Percentiles rank a stretch among this genome's conserved stretches.
Evolutionary conservation across 305 asterid genomes (phyloP).

Genomic region (Fraxinus platypoda): DNA sequence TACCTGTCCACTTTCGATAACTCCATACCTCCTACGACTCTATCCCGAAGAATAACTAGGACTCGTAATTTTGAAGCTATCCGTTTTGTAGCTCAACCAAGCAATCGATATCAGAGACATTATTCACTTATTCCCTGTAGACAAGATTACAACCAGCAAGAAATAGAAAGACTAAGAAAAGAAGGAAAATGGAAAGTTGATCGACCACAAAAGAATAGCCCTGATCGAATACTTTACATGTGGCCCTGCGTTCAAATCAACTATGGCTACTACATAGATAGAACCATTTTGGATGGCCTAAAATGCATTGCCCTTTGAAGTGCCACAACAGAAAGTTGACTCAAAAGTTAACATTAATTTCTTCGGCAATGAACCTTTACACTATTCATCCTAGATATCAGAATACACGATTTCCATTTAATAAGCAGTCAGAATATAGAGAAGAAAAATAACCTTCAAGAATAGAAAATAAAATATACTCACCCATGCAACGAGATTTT

Average conservation of each 20-base stretch:
- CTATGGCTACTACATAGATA: conserved; percentile 14
- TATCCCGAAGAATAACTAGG: not conserved
- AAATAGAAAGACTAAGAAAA: not conserved
- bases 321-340: not conserved
- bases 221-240: conserved; percentile 10
- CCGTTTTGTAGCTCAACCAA: not conserved
- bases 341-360: not conserved
- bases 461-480: conserved; percentile 9
- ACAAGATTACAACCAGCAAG: not conserved
- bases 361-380: not conserved
- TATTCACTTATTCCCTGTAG: not conserved
- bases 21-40: not conserved
- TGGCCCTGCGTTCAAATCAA: conserved; percentile 7
- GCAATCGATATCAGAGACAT: not conserved
- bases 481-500: conserved; percentile 58
- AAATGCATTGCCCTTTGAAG: not conserved
- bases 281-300: conserved; percentile 19
- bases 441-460: not conserved
- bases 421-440: not conserved
- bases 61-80: not conserved
- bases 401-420: not conserved
- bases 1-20: not conserved
- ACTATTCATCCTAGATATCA: not conserved
- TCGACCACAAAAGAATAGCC: not conserved
- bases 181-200: not conserved